Conservation (phyloP, 768 basidiomycete genomes). For the Tephrocybe sp. region DNA sequence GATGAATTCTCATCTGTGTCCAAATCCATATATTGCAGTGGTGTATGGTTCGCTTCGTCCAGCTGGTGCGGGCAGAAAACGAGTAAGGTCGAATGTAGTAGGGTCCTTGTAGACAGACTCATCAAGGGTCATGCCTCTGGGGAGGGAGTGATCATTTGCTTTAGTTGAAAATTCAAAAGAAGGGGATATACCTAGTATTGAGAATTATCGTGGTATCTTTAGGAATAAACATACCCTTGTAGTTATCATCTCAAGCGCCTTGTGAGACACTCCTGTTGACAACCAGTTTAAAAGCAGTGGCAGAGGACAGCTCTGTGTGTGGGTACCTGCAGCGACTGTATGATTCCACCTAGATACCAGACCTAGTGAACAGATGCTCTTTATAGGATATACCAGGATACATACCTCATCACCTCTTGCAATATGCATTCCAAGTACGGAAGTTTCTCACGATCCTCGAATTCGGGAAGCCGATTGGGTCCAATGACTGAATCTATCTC, state of each 20-base stretch:
- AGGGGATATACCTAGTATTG: conserved; percentile 18
- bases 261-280: conserved; percentile 11
- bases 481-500: conserved; percentile 19
- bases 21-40: conserved; percentile 33
- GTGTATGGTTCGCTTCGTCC: conserved; percentile 19
- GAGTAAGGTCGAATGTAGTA: conserved; percentile 22
- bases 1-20: conserved; percentile 24
- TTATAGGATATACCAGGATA: too few relatives aligned
- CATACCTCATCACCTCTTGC: conserved; percentile 13
- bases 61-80: conserved; percentile 25
- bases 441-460: conserved; percentile 16
- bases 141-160: neutral
- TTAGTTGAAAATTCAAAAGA: neutral
- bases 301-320: too few relatives aligned
- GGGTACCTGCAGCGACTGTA: conserved; percentile 12
- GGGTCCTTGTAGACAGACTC: conserved; percentile 28
- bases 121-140: conserved; percentile 30
- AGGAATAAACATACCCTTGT: conserved; percentile 24
- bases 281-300: too few relatives aligned
- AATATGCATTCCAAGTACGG: conserved; percentile 15
- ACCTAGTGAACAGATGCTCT: neutral
- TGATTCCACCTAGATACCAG: conserved; percentile 15
- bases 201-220: conserved; percentile 17
- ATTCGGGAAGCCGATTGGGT: conserved; percentile 16
- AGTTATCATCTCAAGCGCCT: conserved; percentile 19